Evolutionary conservation across 2,329 filamentous ascomycete genomes (phyloP).

Genomic region (Fusarium buharicum): DNA sequence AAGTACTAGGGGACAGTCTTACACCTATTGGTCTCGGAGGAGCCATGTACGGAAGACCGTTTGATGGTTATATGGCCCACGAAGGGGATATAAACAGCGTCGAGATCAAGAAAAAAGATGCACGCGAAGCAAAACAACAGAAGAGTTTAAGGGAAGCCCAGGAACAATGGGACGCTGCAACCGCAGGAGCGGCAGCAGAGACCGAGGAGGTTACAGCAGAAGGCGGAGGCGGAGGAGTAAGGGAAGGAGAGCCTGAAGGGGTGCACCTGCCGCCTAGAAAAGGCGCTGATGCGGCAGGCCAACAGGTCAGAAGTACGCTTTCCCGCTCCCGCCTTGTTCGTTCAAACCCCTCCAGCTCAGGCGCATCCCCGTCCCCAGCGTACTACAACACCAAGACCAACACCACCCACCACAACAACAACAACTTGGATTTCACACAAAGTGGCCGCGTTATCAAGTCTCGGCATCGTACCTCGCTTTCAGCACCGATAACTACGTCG

Average conservation of each 20-base stretch:
- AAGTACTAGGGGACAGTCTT: slow-evolving; percentile 24
- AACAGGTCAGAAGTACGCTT: slow-evolving; percentile 37
- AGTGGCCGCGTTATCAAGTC: slow-evolving; percentile 44
- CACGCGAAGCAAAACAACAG: slow-evolving; percentile 35
- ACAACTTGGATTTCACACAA: slow-evolving; percentile 35
- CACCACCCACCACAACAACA: slow-evolving; percentile 20
- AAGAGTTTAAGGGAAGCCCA: slow-evolving; percentile 37
- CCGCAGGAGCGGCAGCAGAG: slow-evolving; percentile 29
- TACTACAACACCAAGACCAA: slow-evolving; percentile 32
- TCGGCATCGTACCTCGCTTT: slow-evolving; percentile 38
- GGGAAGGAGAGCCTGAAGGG: slow-evolving; percentile 17
- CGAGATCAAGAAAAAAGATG: slow-evolving; percentile 4
- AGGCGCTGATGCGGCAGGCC: slow-evolving; percentile 34
- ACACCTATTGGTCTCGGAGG: slow-evolving; percentile 14
- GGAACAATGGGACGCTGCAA: slow-evolving; percentile 40
- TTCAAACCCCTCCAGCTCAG: slow-evolving; percentile 35
- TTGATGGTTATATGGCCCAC: slow-evolving; percentile 3
- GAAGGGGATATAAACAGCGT: slow-evolving; percentile 7
- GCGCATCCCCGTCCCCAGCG: slow-evolving; percentile 24
- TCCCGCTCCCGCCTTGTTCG: slow-evolving; percentile 33
- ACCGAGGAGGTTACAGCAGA: slow-evolving; percentile 31
- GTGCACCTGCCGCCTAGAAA: slow-evolving; percentile 37
- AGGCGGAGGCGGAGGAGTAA: slow-evolving; percentile 20
- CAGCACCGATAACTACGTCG: slow-evolving; percentile 35
- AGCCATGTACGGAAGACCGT: slow-evolving; percentile 1